Base-by-base conservation (phyloP, 2,329 filamentous ascomycete species). In the Fusarium newnesense region DNA sequence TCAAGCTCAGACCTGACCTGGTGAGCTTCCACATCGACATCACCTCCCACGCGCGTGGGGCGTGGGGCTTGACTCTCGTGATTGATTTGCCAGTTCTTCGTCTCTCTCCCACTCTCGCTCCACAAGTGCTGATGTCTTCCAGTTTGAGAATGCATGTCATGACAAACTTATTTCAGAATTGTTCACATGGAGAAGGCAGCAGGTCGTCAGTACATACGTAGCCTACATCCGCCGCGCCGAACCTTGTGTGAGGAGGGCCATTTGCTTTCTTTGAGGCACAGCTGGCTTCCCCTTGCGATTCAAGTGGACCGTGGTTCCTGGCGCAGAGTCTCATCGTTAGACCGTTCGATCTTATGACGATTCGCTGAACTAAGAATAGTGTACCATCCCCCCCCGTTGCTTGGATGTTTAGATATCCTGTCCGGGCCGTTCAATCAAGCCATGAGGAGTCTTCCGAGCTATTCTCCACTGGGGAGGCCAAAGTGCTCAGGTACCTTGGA, bases 161-260 rank as follows among this genome's bases (percentile, higher is more conserved):
- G 76, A 78, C 76, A 78, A 78, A 78, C 76, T 69, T 69, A 75
- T 75, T 78, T 76, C 67, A 67, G 70, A 78, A 74, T 65, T 49
- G 65, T 70, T 76, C 70, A 67, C 65, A 67, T 49, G 69, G 62
- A 76, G 73, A 77, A 69, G 72, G 56, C 59, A 64, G 52, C 44
- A 72, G 49, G 52, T 36, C 44, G 37, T 69, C 57, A 73, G 64
- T 65, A 42, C 40, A 26, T 36, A 64, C 40, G 61, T 65, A 64
- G 46, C 34, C 47, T 59, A 69, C 62, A 63, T 72, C 58, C 53
- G 39, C 60, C 66, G 71, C 50, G 43, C 67, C 70, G 59, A 63
- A 49, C 56, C 56, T 65, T 76, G 67, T 61, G 43, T 42, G 54
- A 64, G 46, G 72, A 60, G 47, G 54, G 67, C 46, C 28, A 64